A percentile compares a stretch with the other conserved stretches of the same genome.
Evolutionary conservation across 768 basidiomycete genomes (phyloP).

Genomic region (Psilocybe cyanescens): DNA sequence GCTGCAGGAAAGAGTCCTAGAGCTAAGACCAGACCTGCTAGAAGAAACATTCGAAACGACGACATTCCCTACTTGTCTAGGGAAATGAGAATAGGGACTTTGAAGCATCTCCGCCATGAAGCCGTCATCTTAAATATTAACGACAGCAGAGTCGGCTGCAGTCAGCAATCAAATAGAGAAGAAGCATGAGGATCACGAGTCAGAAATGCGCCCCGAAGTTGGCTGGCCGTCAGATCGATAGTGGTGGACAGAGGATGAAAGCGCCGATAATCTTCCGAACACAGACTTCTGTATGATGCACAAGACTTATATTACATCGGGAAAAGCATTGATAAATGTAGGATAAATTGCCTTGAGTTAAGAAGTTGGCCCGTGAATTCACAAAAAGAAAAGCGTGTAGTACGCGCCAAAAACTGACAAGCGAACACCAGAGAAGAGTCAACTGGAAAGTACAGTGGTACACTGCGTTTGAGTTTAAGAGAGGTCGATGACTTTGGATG

Average conservation of each 20-base stretch:
- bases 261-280: not conserved
- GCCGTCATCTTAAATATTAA: not conserved
- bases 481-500: no score
- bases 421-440: no score
- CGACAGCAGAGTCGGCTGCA: not conserved
- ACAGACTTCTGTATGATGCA: not conserved
- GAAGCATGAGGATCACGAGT: not conserved
- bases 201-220: not conserved
- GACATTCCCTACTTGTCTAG: not conserved
- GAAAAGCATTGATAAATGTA: conserved; percentile 2
- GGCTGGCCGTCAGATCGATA: not conserved
- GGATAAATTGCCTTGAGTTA: not conserved
- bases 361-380: no score
- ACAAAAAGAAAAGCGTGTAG: no score
- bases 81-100: not conserved
- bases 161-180: not conserved
- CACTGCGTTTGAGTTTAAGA: no score
- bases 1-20: not conserved
- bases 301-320: not conserved
- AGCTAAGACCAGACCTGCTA: not conserved
- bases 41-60: not conserved
- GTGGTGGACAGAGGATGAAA: not conserved
- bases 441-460: no score
- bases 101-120: not conserved
- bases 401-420: no score